These are phyloP conservation scores for Pyricularia grisea DNA, from an alignment of 2,329 filamentous ascomycete species.

Conservation along the genomic window DNA sequence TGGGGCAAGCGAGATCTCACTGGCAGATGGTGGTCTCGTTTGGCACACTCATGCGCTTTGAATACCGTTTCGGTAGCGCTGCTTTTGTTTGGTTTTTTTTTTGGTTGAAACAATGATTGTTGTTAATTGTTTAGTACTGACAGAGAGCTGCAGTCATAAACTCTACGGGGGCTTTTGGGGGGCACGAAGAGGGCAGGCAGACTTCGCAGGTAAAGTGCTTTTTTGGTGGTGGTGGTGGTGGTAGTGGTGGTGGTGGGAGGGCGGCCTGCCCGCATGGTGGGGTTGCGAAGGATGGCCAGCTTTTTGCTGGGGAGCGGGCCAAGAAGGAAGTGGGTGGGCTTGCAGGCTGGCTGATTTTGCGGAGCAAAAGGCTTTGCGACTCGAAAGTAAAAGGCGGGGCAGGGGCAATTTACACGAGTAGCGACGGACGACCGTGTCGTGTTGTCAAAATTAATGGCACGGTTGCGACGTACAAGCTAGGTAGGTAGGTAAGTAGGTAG, in stretches of 20 bases:
- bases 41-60: neutral
- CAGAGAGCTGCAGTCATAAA: neutral
- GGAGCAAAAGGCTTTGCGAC: neutral
- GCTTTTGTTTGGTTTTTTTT: neutral
- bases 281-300: neutral
- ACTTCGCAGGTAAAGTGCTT: neutral
- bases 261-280: neutral
- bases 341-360: neutral
- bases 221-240: neutral
- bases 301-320: neutral
- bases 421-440: neutral
- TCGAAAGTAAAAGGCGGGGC: neutral
- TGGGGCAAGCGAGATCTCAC: neutral
- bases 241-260: neutral
- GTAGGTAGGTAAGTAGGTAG: neutral
- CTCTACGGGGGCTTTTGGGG: neutral
- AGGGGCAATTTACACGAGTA: neutral
- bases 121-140: neutral
- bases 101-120: neutral
- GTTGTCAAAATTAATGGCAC: neutral
- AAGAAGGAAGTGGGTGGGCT: neutral
- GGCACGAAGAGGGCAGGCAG: neutral
- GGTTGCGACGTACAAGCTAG: neutral
- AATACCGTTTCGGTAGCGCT: neutral
- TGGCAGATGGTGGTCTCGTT: neutral